Evolutionary conservation across 257 asterid genomes (phyloP), one percentile per base, ranked within the genome.

Genomic region (Nicotiana tomentosiformis): DNA sequence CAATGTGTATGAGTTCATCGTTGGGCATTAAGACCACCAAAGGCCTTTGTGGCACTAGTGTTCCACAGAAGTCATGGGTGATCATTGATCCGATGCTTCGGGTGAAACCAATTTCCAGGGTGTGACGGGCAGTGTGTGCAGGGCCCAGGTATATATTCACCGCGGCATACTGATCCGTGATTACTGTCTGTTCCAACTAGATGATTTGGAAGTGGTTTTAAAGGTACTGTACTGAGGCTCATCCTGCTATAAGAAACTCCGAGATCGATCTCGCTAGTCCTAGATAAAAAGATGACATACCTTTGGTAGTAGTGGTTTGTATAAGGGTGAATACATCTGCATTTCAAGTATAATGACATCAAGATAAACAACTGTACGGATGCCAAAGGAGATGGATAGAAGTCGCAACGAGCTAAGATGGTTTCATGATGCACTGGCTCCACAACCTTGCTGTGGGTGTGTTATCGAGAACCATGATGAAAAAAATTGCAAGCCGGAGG

Each of bases 1-100:
- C 53, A 65, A 78, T 79, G 26, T 74, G 80, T 57, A 74, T 1
- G 43, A 74, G 80, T 74, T 74, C 79, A 46, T 72, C 11, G 62
- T 74, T 74, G 79, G 62, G 7, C 62, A 74, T 14, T 49, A 7
- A 51, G 46, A 39, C 10, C 46, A 6, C 46, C 46, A 39, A 39
- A 39, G 46, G 46, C 46, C 39, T 39, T 39, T 39, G 9, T 7
- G 46, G 46, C 46, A 39, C 46, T 39, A 39, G 46, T 39, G 46
- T 39, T 39, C 46, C 46, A 39, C 46, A 39, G 46, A 39, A 7
- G 46, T 39, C 10, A 23, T 23, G 26, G 49, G 49, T 39, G 49
- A 39, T 7, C 49, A 39, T 39, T 39, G 46, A 39, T 39, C 46
- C 46, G 9, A 39, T 1, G 46, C 46, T 39, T 39, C 46, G 46